Conservation (phyloP, 2,329 filamentous ascomycete species). For the Blastomyces parvus region DNA sequence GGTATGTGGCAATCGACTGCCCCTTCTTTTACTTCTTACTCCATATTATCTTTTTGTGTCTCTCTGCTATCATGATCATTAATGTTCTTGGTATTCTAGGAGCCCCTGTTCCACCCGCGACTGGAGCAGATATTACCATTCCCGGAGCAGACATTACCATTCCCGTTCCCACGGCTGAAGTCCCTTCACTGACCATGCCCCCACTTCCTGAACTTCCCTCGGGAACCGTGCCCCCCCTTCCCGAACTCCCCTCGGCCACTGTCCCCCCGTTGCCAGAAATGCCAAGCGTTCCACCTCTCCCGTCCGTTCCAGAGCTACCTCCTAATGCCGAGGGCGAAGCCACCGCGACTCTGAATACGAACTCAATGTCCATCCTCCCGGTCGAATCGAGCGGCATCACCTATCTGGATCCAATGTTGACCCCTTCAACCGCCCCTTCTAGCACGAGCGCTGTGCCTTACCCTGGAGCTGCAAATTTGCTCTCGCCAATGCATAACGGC, state of each 20-base stretch:
- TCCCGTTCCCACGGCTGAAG: not conserved
- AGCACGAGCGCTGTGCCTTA: not conserved
- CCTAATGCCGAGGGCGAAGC: not conserved
- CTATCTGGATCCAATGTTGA: not conserved
- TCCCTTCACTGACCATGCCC: not conserved
- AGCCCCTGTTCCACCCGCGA: not conserved
- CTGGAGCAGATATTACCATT: not conserved
- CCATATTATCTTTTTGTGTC: too few species aligned
- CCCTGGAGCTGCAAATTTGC: not conserved
- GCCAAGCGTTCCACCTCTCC: constrained; percentile 2
- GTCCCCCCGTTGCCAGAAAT: not conserved
- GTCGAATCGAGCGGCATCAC: not conserved
- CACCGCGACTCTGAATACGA: not conserved
- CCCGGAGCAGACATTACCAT: constrained; percentile 1
- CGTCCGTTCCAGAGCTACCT: not conserved
- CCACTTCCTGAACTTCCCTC: not conserved
- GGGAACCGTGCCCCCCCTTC: not conserved
- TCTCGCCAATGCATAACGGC: not conserved
- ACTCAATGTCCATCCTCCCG: not conserved
- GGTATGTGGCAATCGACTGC: constrained; percentile 5
- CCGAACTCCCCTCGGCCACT: not conserved
- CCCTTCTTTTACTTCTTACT: not conserved
- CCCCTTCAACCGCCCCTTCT: not conserved
- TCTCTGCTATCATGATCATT: not conserved
- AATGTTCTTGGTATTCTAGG: not conserved